Evolutionary conservation across 192 early-diverging fungal genomes (phyloP).

Genomic region (Entomortierella parvispora): DNA sequence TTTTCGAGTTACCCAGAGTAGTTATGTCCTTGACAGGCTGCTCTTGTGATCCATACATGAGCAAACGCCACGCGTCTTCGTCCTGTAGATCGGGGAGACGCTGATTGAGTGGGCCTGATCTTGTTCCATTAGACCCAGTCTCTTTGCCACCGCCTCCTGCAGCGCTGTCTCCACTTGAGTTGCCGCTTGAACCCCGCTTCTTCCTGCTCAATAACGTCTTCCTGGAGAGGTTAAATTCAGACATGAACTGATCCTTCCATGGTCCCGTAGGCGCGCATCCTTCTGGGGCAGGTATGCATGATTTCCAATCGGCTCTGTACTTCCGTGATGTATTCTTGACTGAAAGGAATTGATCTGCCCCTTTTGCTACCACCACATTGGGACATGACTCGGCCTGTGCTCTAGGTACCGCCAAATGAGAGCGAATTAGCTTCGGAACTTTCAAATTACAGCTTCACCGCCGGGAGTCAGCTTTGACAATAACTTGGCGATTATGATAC

Average conservation of each 20-base stretch:
- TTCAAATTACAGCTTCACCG: background rate
- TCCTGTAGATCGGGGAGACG: constrained; percentile 28
- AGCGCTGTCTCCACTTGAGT: too few species aligned
- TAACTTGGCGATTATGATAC: too few species aligned
- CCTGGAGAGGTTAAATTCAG: constrained; percentile 16
- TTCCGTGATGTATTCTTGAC: constrained; percentile 42
- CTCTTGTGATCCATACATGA: constrained; percentile 23
- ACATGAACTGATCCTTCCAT: constrained; percentile 42
- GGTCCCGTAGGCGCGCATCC: constrained; percentile 35
- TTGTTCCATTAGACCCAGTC: too few species aligned
- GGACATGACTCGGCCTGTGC: constrained; percentile 37
- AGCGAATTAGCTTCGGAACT: too few species aligned
- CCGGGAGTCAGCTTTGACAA: background rate
- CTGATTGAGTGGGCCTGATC: too few species aligned
- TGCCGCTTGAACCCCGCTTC: too few species aligned
- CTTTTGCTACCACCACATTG: constrained; percentile 25
- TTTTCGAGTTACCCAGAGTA: background rate
- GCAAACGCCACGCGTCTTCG: constrained; percentile 26
- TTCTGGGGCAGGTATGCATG: constrained; percentile 39
- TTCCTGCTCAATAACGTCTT: too few species aligned
- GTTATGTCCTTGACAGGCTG: background rate
- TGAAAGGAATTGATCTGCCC: constrained; percentile 22
- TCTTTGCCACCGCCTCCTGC: too few species aligned
- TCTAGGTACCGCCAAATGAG: constrained; percentile 1
- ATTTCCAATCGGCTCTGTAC: constrained; percentile 39